Base-by-base conservation (phyloP, 208 protist genomes). In the Acanthamoeba culbertsoni region DNA sequence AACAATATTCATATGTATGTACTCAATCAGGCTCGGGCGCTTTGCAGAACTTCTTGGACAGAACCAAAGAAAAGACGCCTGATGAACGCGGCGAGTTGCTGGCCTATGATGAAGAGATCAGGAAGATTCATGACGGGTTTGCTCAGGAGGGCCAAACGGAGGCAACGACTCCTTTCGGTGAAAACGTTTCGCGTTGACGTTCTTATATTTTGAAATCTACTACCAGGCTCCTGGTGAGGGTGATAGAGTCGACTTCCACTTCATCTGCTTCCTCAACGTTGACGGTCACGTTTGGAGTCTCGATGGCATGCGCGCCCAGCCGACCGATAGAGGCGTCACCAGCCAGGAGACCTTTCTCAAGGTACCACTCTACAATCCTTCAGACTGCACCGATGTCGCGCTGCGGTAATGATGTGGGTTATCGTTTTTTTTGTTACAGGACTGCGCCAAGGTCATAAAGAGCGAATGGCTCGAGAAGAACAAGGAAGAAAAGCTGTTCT, bases 181-280 rank as follows among this genome's bases (percentile, higher is more conserved):
- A n/a, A n/a, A n/a, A 43, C 65, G 35, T 77, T 77, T 14, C 31
- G 16, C n/a, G 12, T 12, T n/a, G 12, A 14, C 14, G 65, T 77
- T 33, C 35, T 31, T 28, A 43, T 28, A 20, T 77, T 28, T 77
- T 12, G 12, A 31, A 14, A 40, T 77, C 14, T n/a, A 40, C n/a
- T 28, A 43, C n/a, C 14, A 77, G 65, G 65, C 79, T 4, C 79
- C 79, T 35, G 79, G 79, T 26, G 40, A 89, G 79, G 79, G 40
- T 26, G 79, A 89, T 35, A 31, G 20, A 23, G 79, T 89, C 6
- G 79, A 89, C 40, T 68, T 68, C 79, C 79, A 89, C 79, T 89
- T 89, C 51, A 89, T 89, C 55, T 46, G 79, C 79, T 89, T 89
- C 55, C 51, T 89, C 35, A 89, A 89, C 79, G 46, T 89, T 26